phyloP scores from a whole-genome alignment of 768 basidiomycete genomes.

The Neoboletus brunneissimus region DNA sequence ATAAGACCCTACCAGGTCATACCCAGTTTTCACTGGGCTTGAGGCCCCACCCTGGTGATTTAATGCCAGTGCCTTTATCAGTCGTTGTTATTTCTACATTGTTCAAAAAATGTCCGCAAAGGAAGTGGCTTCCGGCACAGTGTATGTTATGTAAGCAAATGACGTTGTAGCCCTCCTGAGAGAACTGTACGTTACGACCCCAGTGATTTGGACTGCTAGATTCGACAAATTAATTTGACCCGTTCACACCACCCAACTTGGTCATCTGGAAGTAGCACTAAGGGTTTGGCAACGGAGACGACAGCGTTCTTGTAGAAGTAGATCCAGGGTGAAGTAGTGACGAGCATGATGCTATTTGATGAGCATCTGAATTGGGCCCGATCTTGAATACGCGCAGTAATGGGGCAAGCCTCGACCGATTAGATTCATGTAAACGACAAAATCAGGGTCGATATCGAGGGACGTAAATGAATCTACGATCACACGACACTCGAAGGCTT shows the following conservation, averaged over 20 bases:
- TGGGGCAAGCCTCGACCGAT: too few species aligned
- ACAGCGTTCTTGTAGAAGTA: constrained; percentile 29
- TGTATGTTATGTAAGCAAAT: constrained; percentile 31
- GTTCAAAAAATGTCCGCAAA: constrained; percentile 17
- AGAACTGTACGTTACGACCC: constrained; percentile 21
- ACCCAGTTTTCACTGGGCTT: too few species aligned
- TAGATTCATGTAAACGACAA: too few species aligned
- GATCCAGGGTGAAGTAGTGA: constrained; percentile 8
- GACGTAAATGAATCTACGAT: too few species aligned
- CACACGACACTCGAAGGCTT: too few species aligned
- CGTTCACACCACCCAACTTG: constrained; percentile 38
- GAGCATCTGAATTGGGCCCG: background rate
- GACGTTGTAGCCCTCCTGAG: constrained; percentile 41
- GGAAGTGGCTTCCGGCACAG: constrained; percentile 11
- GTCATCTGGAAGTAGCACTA: constrained; percentile 30
- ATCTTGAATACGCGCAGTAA: too few species aligned
- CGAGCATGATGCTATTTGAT: constrained; percentile 1
- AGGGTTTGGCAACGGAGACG: constrained; percentile 27
- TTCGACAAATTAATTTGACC: constrained; percentile 15
- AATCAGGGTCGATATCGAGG: too few species aligned
- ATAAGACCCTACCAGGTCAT: too few species aligned
- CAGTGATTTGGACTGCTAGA: background rate
- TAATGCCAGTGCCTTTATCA: background rate
- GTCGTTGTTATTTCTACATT: constrained; percentile 16
- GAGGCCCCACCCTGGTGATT: constrained; percentile 27